Conservation (phyloP, 176 grass and related monocot species). For the Dendrocalamus sinicus region DNA sequence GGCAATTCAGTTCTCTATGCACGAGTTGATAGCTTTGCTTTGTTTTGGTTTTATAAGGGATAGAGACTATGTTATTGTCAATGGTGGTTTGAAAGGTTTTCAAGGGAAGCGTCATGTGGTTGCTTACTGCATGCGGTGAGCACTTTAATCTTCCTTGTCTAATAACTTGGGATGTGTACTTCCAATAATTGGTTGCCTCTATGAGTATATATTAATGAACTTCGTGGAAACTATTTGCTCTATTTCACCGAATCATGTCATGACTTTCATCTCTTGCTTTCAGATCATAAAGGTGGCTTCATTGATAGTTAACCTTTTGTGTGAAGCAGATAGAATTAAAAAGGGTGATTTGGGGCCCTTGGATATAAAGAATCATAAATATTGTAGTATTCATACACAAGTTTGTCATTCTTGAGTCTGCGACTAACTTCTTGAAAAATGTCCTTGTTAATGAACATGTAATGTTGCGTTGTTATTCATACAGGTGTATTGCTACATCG, state of each 20-base stretch:
- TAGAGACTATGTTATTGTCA: slow-evolving; percentile 77
- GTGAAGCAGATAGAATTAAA: neutral
- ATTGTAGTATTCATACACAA: slow-evolving; percentile 18
- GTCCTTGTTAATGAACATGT: slow-evolving; percentile 23
- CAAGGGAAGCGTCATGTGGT: slow-evolving; percentile 80
- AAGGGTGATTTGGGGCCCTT: neutral
- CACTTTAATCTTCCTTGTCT: slow-evolving; percentile 28
- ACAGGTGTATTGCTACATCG: neutral
- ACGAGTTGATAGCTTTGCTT: slow-evolving; percentile 21
- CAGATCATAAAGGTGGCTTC: neutral
- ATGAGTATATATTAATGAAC: neutral
- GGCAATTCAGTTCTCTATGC: slow-evolving; percentile 1
- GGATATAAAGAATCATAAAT: slow-evolving; percentile 15
- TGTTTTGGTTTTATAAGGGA: slow-evolving; percentile 53
- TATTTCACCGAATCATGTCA: neutral
- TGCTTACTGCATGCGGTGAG: slow-evolving; percentile 81
- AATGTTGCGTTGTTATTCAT: neutral
- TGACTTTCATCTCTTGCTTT: slow-evolving; percentile 9
- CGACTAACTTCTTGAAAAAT: neutral
- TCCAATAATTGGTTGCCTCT: neutral
- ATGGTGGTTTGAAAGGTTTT: slow-evolving; percentile 85
- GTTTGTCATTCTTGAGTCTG: neutral
- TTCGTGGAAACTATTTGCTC: neutral
- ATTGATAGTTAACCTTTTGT: neutral
- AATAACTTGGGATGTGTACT: slow-evolving; percentile 9